Base-by-base conservation (phyloP, 2,329 filamentous ascomycete species). In the Pleoardoris graminearum region DNA sequence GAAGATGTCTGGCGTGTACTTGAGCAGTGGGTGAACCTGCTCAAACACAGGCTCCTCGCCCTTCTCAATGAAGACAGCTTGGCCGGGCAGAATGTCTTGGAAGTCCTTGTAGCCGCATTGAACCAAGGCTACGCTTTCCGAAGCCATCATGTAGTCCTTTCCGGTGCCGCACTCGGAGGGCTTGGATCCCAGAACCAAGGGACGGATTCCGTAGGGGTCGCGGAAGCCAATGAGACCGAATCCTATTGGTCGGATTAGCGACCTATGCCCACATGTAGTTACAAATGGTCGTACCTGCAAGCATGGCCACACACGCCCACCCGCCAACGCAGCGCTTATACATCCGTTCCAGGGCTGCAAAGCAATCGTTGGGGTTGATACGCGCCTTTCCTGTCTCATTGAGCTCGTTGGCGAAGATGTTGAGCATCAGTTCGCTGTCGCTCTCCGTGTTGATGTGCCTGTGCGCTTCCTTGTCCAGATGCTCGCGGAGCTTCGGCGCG, bases 401-500 rank as follows among this genome's bases (percentile, higher is more conserved):
- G 42, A 94, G 82, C 71, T 89, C 88, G 71, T 89, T 85, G 21
- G 91, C 92, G 62, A 93, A 96, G 61, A 96, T 83, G 74, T 96
- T 96, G 55, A 96, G 80, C 79, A 94, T 89, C 56, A 93, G 77
- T 76, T 96, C 91, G 62, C 87, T 91, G 76, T 96, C 91, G 52
- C 87, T 91, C 66, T 95, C 90, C 23, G 91, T 92, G 75, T 96
- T 96, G 79, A 94, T 89, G 72, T 95, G 91, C 61, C 90, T 83
- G 69, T 90, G 90, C 7, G 89, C 90, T 60, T 89, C 88, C 59
- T 86, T 78, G 66, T 95, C 90, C 43, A 96, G 80, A 68, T 86
- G 90, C 55, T 79, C 75, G 70, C 83, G 85, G 42, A 95, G 79
- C 47, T 89, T 85, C 1, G 81, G 80, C 4, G 87, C 84, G 68